These are phyloP conservation scores for Pyrenophora teres DNA, from an alignment of 2,329 filamentous ascomycete species.

Conservation along the genomic window DNA sequence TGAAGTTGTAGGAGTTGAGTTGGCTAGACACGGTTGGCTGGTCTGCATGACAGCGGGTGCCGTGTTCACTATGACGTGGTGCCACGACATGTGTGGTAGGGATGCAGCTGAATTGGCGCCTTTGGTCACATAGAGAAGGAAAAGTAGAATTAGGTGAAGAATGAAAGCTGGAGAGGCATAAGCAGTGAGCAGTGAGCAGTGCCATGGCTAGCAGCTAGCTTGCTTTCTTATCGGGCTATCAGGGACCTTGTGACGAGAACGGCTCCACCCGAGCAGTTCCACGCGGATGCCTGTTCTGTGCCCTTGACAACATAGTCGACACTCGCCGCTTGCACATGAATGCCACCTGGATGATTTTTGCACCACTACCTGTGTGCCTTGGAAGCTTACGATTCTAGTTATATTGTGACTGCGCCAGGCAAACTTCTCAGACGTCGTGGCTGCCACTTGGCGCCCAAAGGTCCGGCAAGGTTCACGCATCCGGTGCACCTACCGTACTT, in stretches of 20 bases:
- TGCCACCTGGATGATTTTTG: too few species aligned
- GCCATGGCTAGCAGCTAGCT: conserved; percentile 7
- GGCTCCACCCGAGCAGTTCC: conserved; percentile 21
- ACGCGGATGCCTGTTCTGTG: conserved; percentile 18
- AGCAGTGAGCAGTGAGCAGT: too few species aligned
- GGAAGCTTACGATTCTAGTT: neutral
- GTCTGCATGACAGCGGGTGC: conserved; percentile 22
- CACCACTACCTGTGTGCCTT: neutral
- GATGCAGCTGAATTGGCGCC: too few species aligned
- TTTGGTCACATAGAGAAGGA: too few species aligned
- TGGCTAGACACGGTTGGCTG: neutral
- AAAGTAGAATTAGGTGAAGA: neutral
- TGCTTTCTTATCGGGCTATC: conserved; percentile 23
- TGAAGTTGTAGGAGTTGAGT: conserved; percentile 20
- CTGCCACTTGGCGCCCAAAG: conserved; percentile 28
- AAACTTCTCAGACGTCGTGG: conserved; percentile 16
- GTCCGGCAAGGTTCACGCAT: conserved; percentile 23
- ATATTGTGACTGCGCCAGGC: conserved; percentile 8
- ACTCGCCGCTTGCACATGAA: neutral
- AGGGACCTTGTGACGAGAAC: conserved; percentile 18
- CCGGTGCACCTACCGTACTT: conserved; percentile 11
- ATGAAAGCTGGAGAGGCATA: neutral
- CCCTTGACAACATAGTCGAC: neutral
- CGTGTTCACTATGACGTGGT: conserved; percentile 29
- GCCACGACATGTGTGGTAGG: neutral